Percentiles rank a stretch among this genome's conserved stretches.
Conservation (phyloP, 441 rosid species). For the Populus trichocarpa region DNA sequence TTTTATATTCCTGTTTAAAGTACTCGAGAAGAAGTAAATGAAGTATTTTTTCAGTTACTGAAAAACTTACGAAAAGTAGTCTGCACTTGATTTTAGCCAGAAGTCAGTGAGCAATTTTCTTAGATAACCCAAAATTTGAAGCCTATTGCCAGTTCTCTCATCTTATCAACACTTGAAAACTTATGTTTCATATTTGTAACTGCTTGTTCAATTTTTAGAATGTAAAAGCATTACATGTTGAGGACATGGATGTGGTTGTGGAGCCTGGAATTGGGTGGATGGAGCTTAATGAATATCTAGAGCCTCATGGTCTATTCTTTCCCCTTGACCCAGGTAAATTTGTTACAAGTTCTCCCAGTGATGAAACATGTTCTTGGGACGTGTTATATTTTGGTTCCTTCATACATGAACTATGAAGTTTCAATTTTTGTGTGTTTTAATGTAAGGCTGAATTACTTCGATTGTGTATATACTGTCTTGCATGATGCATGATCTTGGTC, state of each 20-base stretch:
- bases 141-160: neutral
- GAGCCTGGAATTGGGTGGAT: constrained; percentile 98
- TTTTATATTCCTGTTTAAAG: neutral
- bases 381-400: neutral
- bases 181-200: neutral
- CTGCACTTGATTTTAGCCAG: too few species aligned
- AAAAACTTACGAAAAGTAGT: too few species aligned
- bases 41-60: neutral
- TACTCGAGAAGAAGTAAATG: neutral
- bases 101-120: too few species aligned
- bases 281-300: constrained; percentile 92
- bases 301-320: constrained; percentile 80
- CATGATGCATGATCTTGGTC: neutral
- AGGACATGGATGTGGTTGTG: constrained; percentile 96
- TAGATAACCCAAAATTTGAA: too few species aligned
- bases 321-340: constrained; percentile 92
- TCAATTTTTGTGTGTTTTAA: neutral
- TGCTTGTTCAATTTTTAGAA: constrained; percentile 35
- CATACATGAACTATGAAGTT: neutral
- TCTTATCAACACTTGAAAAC: neutral
- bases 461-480: neutral
- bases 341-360: neutral
- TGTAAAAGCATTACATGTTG: constrained; percentile 81
- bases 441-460: neutral
- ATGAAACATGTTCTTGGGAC: neutral